Percentiles rank a stretch among this genome's conserved stretches.
These are phyloP conservation scores for Colletotrichum sp. DNA, from an alignment of 2,329 filamentous ascomycete species.

Conservation along the genomic window DNA sequence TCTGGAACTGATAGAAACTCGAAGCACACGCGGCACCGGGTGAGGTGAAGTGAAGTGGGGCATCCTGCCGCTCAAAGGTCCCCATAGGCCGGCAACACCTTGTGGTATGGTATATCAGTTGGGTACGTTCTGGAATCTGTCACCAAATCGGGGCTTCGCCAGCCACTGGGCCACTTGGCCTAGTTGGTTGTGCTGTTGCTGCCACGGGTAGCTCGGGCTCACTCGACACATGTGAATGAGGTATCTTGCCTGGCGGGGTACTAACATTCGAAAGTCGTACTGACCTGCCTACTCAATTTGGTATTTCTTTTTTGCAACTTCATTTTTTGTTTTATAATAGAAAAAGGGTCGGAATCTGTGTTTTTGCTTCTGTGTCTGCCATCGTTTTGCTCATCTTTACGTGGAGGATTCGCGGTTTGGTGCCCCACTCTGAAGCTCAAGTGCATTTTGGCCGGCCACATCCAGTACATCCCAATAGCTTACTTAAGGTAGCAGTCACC, in stretches of 20 bases:
- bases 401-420: not conserved
- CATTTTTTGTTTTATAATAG: not conserved
- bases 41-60: not conserved
- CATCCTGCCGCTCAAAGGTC: not conserved
- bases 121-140: not conserved
- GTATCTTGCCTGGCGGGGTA: not conserved
- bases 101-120: not conserved
- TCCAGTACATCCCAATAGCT: too few species aligned
- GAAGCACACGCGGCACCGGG: not conserved
- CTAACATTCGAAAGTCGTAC: not conserved
- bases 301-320: not conserved
- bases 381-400: not conserved
- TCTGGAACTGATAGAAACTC: not conserved
- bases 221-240: not conserved
- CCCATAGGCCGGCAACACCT: not conserved
- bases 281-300: not conserved
- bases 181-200: not conserved
- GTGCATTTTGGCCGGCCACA: too few species aligned
- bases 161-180: not conserved
- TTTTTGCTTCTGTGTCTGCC: not conserved
- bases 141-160: not conserved
- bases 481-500: too few species aligned
- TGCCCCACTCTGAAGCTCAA: too few species aligned
- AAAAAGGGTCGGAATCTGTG: not conserved
- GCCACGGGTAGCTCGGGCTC: not conserved